Evolutionary conservation across 2,329 filamentous ascomycete genomes (phyloP), one percentile per base, ranked within the genome.

Genomic region (Colletotrichum scovillei): DNA sequence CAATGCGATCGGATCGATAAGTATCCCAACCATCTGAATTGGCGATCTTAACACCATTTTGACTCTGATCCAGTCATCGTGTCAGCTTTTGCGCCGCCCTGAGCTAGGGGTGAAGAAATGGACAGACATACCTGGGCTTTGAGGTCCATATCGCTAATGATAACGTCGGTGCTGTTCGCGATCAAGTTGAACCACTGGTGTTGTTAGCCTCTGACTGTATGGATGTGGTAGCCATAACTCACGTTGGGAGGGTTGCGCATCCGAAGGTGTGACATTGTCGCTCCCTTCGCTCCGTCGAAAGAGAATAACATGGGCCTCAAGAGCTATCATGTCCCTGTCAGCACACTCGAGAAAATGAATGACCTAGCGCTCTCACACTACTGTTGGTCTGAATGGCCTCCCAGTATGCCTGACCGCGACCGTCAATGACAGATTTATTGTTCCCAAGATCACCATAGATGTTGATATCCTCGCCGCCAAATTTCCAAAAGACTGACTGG

Each of bases 121-220:
- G 81, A 82, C 4, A 6, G 42, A 16, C 70, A 14, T 16, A 73
- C 66, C 16, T 60, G 6, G 7, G 70, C 70, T 35, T 67, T 59
- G 74, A 94, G 89, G 72, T 89, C 84, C 77, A 93, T 89, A 49
- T 91, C 86, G 69, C 89, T 88, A 71, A 92, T 90, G 0, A 93
- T 81, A 1, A 94, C 86, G 78, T 93, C 86, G 3, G 86, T 88
- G 30, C 89, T 91, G 77, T 94, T 93, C 38, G 90, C 89, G 19
- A 94, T 87, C 14, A 93, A 85, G 66, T 91, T 91, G 81, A 81
- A 81, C 80, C 80, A 81, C 80, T 80, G 12, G 12, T 24, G 5
- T 55, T 19, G 26, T 72, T 30, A 52, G 67, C 24, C 28, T 5
- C 8, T 8, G 4, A 28, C 32, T 2, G 11, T 3, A 1, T 38